Evolutionary conservation across 805 yeast species (phyloP), one percentile per base, ranked within the genome.

Genomic region (Cyberlindnera petersonii): DNA sequence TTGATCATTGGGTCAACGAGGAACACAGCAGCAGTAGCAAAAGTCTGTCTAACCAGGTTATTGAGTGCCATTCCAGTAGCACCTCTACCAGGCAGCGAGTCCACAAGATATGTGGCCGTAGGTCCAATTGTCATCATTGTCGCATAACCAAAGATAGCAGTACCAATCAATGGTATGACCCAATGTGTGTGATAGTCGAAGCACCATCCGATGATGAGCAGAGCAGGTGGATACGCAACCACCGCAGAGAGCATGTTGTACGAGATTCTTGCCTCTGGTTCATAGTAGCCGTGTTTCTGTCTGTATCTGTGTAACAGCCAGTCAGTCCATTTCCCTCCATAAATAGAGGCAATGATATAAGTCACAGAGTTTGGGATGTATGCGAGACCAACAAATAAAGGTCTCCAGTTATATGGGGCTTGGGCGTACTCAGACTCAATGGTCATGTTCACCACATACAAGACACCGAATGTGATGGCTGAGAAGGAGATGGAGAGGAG

Each of bases 61-160:
- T 84, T 86, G 35, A 87, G 59, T 0, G 95, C 95, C 34, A 86
- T 85, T 1, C 94, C 95, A 0, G 95, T 83, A 11, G 95, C 89
- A 29, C 95, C 94, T 51, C 80, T 72, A 0, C 95, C 94, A 0
- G 96, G 95, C 31, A 87, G 67, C 1, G 87, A 77, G 54, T 86
- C 96, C 1, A 86, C 88, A 40, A 86, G 63, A 53, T 86, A 87
- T 0, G 95, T 86, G 3, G 82, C 75, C 0, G 87, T 82, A 8
- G 86, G 77, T 4, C 94, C 93, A 49, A 86, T 85, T 4, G 84
- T 76, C 61, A 86, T 75, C 93, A 86, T 83, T 24, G 86, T 78
- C 0, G 91, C 85, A 55, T 82, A 77, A 0, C 96, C 96, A 59
- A 81, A 85, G 6, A 85, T 42, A 1, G 89, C 86, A 5, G 93